These are phyloP conservation scores for Bondarzewia mesenterica DNA, from an alignment of 1,284 basidiomycete genomes.

Conservation along the genomic window DNA sequence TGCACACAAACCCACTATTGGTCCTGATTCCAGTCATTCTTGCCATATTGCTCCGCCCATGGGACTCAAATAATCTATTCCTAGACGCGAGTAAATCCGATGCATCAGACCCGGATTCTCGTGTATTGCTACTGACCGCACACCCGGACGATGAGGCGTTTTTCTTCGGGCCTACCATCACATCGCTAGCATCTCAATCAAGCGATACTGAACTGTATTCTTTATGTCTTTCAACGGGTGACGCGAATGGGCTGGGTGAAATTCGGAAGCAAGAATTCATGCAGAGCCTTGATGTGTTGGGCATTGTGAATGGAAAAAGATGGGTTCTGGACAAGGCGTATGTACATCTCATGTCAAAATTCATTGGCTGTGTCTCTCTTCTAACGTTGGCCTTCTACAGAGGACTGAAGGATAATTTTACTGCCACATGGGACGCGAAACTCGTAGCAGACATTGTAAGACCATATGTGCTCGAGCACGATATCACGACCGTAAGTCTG, in stretches of 20 bases:
- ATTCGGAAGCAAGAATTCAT: conserved; percentile 59
- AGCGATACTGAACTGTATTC: conserved; percentile 34
- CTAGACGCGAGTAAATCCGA: neutral
- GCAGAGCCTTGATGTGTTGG: conserved; percentile 63
- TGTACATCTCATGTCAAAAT: conserved; percentile 21
- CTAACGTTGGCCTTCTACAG: conserved; percentile 27
- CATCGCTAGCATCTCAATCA: conserved; percentile 31
- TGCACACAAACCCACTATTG: too few species aligned
- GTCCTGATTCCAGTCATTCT: too few species aligned
- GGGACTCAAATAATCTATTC: neutral
- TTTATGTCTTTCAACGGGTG: conserved; percentile 58
- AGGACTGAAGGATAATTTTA: conserved; percentile 74
- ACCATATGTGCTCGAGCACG: conserved; percentile 49
- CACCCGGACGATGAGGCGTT: conserved; percentile 91
- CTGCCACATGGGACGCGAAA: conserved; percentile 54
- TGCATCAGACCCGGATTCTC: conserved; percentile 10
- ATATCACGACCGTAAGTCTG: conserved; percentile 56
- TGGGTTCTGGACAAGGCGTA: conserved; percentile 69
- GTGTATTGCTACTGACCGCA: conserved; percentile 68
- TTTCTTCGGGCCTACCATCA: conserved; percentile 83
- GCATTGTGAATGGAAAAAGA: conserved; percentile 50
- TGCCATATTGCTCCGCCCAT: neutral
- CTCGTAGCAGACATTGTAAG: conserved; percentile 54
- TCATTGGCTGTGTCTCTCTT: neutral
- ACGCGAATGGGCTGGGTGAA: conserved; percentile 76